A percentile compares a stretch with the other conserved stretches of the same genome.
Conservation (phyloP, 2,329 filamentous ascomycete genomes). For the Tolypocladium ovalisporum region DNA sequence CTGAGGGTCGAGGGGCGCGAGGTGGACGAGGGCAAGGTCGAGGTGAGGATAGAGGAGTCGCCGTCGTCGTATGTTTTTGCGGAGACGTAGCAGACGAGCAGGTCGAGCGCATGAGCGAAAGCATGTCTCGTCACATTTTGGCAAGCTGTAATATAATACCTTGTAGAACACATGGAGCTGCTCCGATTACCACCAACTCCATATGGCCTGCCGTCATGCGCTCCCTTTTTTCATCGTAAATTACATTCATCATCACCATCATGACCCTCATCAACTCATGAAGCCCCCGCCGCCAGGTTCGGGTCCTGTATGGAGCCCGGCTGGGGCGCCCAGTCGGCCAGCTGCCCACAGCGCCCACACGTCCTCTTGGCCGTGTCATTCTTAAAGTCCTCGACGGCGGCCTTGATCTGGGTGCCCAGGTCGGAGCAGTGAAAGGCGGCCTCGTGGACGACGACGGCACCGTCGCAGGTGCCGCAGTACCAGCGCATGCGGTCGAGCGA, state of each 20-base stretch:
- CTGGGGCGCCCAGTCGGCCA: constrained; percentile 62
- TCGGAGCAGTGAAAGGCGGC: constrained; percentile 80
- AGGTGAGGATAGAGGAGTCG: constrained; percentile 73
- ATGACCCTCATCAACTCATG: neutral
- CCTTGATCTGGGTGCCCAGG: constrained; percentile 89
- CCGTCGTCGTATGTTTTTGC: constrained; percentile 66
- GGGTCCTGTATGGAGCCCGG: constrained; percentile 48
- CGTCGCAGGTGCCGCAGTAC: constrained; percentile 69
- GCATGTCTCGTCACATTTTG: neutral
- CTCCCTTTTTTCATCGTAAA: neutral
- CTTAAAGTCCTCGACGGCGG: constrained; percentile 74
- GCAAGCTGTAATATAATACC: neutral
- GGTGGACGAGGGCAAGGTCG: constrained; percentile 72
- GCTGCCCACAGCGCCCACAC: constrained; percentile 64
- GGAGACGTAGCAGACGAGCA: constrained; percentile 44
- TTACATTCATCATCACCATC: neutral
- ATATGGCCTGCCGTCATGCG: neutral
- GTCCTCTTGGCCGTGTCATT: constrained; percentile 54
- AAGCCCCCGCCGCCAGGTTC: constrained; percentile 27
- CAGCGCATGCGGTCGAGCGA: constrained; percentile 74
- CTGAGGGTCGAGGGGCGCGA: constrained; percentile 72
- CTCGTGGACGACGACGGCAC: constrained; percentile 62
- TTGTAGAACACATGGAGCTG: neutral
- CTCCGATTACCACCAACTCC: neutral
- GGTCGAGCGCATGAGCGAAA: neutral